Evolutionary conservation across 1,139 yeast species (phyloP).

Genomic region (Kodamaea ohmeri): DNA sequence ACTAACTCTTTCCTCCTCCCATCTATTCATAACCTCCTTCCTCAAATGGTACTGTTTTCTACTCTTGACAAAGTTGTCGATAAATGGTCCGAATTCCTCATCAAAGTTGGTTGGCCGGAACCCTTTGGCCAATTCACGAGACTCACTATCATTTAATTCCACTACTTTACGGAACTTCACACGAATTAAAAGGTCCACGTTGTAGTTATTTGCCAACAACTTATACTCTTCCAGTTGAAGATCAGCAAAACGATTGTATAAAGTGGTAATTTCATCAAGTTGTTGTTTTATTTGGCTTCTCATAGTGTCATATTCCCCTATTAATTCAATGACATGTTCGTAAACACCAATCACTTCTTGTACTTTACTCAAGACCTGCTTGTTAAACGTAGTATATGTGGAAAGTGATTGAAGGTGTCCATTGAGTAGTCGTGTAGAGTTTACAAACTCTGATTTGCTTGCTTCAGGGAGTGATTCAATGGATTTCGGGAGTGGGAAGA

Average conservation of each 20-base stretch:
- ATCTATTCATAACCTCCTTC: slow-evolving; percentile 56
- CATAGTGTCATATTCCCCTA: slow-evolving; percentile 28
- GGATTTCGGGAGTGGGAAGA: slow-evolving; percentile 30
- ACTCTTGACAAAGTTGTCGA: slow-evolving; percentile 37
- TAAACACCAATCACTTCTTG: slow-evolving; percentile 23
- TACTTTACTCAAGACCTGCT: slow-evolving; percentile 19
- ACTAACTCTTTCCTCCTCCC: slow-evolving; percentile 67
- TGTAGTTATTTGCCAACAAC: slow-evolving; percentile 37
- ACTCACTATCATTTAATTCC: slow-evolving; percentile 24
- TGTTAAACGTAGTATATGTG: slow-evolving; percentile 21
- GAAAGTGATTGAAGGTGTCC: slow-evolving; percentile 32
- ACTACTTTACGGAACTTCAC: slow-evolving; percentile 28
- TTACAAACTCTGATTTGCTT: slow-evolving; percentile 26
- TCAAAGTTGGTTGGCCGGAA: slow-evolving; percentile 19
- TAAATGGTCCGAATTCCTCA: slow-evolving; percentile 10
- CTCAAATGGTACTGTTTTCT: slow-evolving; percentile 54
- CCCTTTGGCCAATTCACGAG: slow-evolving; percentile 20
- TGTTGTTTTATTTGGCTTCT: slow-evolving; percentile 27
- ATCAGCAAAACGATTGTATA: slow-evolving; percentile 34
- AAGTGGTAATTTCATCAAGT: slow-evolving; percentile 23
- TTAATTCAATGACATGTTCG: slow-evolving; percentile 23
- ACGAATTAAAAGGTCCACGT: slow-evolving; percentile 29
- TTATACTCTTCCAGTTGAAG: slow-evolving; percentile 43
- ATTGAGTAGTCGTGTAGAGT: slow-evolving; percentile 28
- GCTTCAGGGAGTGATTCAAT: slow-evolving; percentile 30